Base-by-base conservation (phyloP, 495 filamentous ascomycete genomes). In the Xylaria scruposa region DNA sequence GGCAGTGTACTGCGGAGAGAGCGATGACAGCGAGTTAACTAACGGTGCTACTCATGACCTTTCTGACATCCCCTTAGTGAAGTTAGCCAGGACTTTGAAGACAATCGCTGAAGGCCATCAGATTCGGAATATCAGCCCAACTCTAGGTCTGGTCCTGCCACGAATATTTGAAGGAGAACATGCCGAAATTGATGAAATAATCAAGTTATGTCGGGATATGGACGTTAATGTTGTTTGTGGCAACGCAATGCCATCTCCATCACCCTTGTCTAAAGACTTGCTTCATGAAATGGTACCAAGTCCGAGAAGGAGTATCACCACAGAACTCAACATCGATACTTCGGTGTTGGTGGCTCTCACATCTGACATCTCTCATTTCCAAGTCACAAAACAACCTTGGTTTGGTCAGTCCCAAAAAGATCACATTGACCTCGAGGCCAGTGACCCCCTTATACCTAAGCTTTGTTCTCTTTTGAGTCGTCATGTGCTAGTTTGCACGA, bases 221-320 rank as follows among this genome's bases (percentile, higher is more conserved):
- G 76, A 71, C n/a, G 74, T 79, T 19, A 64, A 24, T 9, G 36
- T 75, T n/a, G 61, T 75, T 8, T 79, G 77, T 66, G 59, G 71
- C 54, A 67, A 79, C 49, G 53, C 68, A 13, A 15, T 72, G 53
- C 36, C 73, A 33, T 67, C 72, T 8, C 69, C 73, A 33, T 67
- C 65, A n/a, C 72, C 73, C 38, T 64, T 88, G 31, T 81, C 87
- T 0, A 84, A 86, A 65, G 72, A 81, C 51, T 83, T 85, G 44
- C 86, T 86, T 1, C 77, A 74, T n/a, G 63, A 54, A 49, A 79
- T 88, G 87, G 75, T 83, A 81, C 74, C 83, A 74, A 69, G 73
- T 67, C 33, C 78, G 80, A 79, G 77, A 31, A 67, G 63, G 59
- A 73, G 68, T 21, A 75, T 82, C 59, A 76, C 82, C 0, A 47